phyloP scores from a whole-genome alignment of 345 rosid genomes.

The Eucalyptus virginea region DNA sequence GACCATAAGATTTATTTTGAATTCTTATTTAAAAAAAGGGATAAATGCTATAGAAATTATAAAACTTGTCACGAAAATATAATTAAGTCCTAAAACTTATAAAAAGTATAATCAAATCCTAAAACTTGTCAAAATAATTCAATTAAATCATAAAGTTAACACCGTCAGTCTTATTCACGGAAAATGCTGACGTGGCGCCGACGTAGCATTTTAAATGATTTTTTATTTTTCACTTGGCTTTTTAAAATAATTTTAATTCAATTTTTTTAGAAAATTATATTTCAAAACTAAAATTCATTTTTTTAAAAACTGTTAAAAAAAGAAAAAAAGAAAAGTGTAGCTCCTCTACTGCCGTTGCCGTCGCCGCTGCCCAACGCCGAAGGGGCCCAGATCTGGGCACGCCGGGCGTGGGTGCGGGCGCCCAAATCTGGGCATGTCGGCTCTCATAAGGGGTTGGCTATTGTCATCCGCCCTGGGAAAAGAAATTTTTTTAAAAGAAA shows the following conservation, averaged over 20 bases:
- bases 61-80: fast-evolving
- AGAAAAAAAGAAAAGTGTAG: fast-evolving
- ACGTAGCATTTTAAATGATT: too few relatives aligned
- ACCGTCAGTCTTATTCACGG: fast-evolving
- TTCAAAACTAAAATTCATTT: too few relatives aligned
- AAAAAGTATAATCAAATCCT: fast-evolving
- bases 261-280: too few relatives aligned
- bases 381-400: too few relatives aligned
- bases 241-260: too few relatives aligned
- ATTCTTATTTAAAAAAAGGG: too few relatives aligned
- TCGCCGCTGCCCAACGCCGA: fast-evolving
- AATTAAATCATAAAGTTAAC: too few relatives aligned
- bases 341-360: fast-evolving
- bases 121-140: fast-evolving
- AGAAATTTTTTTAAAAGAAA: too few relatives aligned
- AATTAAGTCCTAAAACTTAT: fast-evolving
- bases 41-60: fast-evolving
- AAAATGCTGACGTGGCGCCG: fast-evolving
- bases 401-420: fast-evolving
- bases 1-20: too few relatives aligned
- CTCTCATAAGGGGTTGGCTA: fast-evolving
- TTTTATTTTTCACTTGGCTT: fast-evolving
- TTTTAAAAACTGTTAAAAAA: too few relatives aligned
- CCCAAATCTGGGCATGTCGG: fast-evolving
- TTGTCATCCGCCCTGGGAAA: fast-evolving